These are phyloP conservation scores for Hortiboletus campestris DNA, from an alignment of 768 basidiomycete genomes.

Conservation along the genomic window DNA sequence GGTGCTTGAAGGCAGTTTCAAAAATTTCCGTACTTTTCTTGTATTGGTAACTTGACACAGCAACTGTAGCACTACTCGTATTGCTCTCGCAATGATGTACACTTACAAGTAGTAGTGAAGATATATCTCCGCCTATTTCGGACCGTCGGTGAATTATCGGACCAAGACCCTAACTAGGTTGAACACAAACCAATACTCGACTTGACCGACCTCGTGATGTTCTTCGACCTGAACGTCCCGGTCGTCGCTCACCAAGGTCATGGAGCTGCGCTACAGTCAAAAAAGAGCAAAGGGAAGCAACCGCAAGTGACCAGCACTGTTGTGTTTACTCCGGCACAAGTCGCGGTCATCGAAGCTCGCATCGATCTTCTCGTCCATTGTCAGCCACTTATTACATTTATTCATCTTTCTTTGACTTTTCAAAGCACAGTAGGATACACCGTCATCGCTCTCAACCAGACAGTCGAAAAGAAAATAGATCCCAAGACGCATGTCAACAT, in stretches of 20 bases:
- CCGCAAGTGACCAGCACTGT: conserved; percentile 35
- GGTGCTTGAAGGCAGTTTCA: not conserved
- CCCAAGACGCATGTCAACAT: conserved; percentile 66
- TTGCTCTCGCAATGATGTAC: not conserved
- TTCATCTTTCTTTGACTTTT: conserved; percentile 1
- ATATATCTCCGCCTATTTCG: no score
- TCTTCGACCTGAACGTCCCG: conserved; percentile 67
- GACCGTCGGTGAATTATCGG: not conserved
- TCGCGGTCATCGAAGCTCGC: conserved; percentile 56
- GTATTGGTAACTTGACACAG: no score
- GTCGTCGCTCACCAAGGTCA: conserved; percentile 30
- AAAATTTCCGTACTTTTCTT: not conserved
- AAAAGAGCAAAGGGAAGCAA: conserved; percentile 30
- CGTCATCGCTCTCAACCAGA: conserved; percentile 75
- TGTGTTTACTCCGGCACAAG: conserved; percentile 53
- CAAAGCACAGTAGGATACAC: conserved; percentile 75
- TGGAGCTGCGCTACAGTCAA: conserved; percentile 16
- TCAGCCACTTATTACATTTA: conserved; percentile 35
- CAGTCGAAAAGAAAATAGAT: conserved; percentile 68
- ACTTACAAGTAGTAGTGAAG: no score
- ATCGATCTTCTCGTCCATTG: conserved; percentile 73
- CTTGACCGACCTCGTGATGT: conserved; percentile 39
- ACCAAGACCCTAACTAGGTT: not conserved
- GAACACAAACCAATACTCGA: not conserved
- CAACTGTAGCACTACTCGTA: not conserved